Base-by-base conservation (phyloP, 805 yeast genomes). In the Lachancea quebecensis region DNA sequence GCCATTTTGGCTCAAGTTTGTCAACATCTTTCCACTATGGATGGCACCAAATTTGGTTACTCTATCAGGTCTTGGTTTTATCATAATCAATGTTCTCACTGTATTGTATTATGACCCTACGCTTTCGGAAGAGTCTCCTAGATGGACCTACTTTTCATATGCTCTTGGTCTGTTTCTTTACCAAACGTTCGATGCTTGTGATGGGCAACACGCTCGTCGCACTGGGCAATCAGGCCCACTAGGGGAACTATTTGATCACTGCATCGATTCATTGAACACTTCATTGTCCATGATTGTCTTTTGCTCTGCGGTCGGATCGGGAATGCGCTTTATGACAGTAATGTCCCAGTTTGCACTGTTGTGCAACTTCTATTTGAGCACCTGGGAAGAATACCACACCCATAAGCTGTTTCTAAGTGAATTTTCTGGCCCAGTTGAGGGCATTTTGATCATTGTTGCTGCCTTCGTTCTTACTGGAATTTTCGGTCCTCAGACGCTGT, bases 331-430 rank as follows among this genome's bases (percentile, higher is more conserved):
- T 70, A 53, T 74, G 49, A 62, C 82, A 38, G 59, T 82, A 46
- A 45, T 85, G 38, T 68, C 88, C 3, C 89, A 85, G 54, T 81
- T 85, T 61, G 88, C 85, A 4, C 70, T 85, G 2, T 72, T 86
- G 42, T 77, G 83, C 50, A 90, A 90, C 64, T 91, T 90, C 63
- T 90, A 89, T 61, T 62, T 86, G 41, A 82, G 95, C 33, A 90
- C 97, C 0, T 90, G 97, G 97, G 98, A 90, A 66, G 96, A 89
- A 61, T 90, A 78, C 63, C 91, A 89, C 60, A 90, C 97, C 0
- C 95, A 88, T 56, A 81, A 79, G 39, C 70, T 90, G 41, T 90
- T 74, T 62, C 69, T 90, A 43, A 79, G 91, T 31, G 81, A 75
- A 50, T 80, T 87, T 56, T 84, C 95, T 11, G 98, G 98, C 0